phyloP scores from a whole-genome alignment of 306 rosid species.

The Canavalia ensiformis region DNA sequence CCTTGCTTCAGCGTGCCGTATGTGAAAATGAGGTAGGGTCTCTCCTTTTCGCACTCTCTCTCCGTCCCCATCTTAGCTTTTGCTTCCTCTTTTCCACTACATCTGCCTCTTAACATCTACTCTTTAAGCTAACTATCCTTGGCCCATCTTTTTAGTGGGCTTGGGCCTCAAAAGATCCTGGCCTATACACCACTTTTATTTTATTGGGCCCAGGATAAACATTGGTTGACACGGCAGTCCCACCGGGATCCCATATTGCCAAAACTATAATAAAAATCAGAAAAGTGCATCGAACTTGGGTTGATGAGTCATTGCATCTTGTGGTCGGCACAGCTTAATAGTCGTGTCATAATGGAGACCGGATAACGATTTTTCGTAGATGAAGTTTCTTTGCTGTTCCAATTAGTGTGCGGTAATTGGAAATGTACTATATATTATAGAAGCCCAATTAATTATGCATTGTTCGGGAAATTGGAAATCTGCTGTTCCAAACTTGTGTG shows the following conservation, averaged over 20 bases:
- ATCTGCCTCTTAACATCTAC: neutral
- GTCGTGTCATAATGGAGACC: neutral
- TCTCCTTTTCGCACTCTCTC: neutral
- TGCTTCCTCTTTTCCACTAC: neutral
- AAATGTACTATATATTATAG: no score
- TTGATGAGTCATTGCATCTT: neutral
- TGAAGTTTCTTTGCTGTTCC: neutral
- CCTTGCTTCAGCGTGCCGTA: conserved; percentile 81
- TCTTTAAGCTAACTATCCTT: neutral
- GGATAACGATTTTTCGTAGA: conserved; percentile 30
- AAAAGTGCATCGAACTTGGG: conserved; percentile 28
- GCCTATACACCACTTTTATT: neutral
- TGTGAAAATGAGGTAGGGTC: conserved; percentile 54
- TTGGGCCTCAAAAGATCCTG: neutral
- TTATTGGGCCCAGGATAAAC: neutral
- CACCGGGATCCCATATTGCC: conserved; percentile 1
- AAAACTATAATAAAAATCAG: conserved; percentile 13
- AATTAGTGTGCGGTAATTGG: no score
- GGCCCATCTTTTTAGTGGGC: neutral
- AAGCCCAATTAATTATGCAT: neutral
- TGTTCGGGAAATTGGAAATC: conserved; percentile 16
- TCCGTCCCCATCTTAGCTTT: neutral
- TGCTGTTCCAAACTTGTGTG: neutral
- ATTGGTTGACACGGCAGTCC: neutral
- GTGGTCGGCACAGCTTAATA: conserved; percentile 24